Conservation (phyloP, 192 early-diverging fungal species). For the Coemansia sp. region DNA sequence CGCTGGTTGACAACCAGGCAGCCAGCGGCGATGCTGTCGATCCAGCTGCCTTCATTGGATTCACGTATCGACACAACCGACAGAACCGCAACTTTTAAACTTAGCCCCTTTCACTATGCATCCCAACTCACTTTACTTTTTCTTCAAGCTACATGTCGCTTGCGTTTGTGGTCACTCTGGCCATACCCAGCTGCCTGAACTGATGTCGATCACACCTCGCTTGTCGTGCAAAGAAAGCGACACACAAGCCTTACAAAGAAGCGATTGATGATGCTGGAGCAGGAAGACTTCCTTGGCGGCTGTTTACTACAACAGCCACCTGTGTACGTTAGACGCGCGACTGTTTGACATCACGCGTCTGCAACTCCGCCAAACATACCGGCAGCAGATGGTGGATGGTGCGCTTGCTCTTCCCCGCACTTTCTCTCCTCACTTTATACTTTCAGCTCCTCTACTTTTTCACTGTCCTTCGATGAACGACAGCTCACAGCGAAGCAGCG, state of each 20-base stretch:
- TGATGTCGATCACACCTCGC: neutral
- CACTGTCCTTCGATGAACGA: neutral
- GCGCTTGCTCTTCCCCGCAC: neutral
- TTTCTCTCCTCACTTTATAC: neutral
- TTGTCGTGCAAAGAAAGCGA: neutral
- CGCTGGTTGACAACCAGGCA: slow-evolving; percentile 27
- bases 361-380: neutral
- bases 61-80: slow-evolving; percentile 68
- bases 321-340: neutral
- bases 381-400: neutral
- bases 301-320: too few relatives aligned
- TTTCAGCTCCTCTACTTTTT: neutral
- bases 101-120: neutral
- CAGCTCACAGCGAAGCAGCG: neutral
- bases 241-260: neutral
- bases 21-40: slow-evolving; percentile 60
- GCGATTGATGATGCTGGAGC: neutral
- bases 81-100: slow-evolving; percentile 36
- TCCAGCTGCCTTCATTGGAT: slow-evolving; percentile 84
- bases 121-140: neutral
- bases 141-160: neutral
- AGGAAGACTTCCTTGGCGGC: too few relatives aligned
- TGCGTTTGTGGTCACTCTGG: neutral
- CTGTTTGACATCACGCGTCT: slow-evolving; percentile 1
- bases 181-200: neutral